Percentiles rank a stretch among this genome's conserved stretches.
Conservation (phyloP, 1,284 basidiomycete species). For the Bondarzewia mesenterica region DNA sequence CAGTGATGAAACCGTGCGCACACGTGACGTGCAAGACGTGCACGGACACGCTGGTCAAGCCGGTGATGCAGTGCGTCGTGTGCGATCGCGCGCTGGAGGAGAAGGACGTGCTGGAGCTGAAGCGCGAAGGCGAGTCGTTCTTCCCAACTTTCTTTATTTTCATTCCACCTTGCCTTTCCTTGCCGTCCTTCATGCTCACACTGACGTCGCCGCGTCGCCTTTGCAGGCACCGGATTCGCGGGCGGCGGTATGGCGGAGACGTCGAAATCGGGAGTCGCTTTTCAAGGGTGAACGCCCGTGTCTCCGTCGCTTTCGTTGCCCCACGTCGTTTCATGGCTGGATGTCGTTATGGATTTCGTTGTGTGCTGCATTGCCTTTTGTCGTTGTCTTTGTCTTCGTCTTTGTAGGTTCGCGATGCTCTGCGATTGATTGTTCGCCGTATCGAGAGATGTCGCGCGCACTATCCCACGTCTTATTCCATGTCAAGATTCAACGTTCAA, state of each 20-base stretch:
- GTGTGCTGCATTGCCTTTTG: no score
- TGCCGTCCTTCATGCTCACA: not conserved
- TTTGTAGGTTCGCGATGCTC: no score
- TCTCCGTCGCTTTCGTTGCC: not conserved
- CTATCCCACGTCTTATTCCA: no score
- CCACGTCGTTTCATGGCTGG: no score
- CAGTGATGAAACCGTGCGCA: slow-evolving; percentile 73
- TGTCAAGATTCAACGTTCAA: no score
- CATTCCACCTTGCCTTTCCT: not conserved
- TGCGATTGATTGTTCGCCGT: no score
- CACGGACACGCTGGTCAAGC: slow-evolving; percentile 71
- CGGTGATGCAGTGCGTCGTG: slow-evolving; percentile 70
- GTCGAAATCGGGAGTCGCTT: slow-evolving; percentile 62
- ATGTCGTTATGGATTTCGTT: no score
- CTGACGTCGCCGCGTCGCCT: slow-evolving; percentile 4
- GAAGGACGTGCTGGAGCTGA: slow-evolving; percentile 67
- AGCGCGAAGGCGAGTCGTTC: slow-evolving; percentile 60
- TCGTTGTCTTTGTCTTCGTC: no score
- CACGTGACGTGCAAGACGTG: slow-evolving; percentile 87
- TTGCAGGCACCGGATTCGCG: slow-evolving; percentile 74
- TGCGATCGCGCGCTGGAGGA: slow-evolving; percentile 64
- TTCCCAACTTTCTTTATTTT: not conserved
- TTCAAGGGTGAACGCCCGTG: slow-evolving; percentile 49
- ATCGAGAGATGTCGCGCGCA: no score
- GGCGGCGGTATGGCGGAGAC: slow-evolving; percentile 88